phyloP scores from a whole-genome alignment of 2,329 filamentous ascomycete genomes.

The Amauroascus niger region DNA sequence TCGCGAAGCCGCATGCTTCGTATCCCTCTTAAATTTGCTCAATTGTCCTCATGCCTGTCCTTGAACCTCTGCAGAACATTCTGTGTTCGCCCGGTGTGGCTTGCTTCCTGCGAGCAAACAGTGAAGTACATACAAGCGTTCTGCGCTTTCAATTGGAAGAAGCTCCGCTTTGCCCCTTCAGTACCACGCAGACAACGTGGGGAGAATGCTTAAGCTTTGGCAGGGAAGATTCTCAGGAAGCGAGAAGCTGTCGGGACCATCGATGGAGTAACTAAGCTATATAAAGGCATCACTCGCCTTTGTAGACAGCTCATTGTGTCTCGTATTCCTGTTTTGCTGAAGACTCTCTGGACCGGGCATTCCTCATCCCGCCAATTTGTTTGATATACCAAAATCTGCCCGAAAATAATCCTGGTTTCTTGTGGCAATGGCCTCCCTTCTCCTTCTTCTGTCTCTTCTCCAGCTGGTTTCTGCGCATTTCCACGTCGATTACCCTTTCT shows the following conservation, averaged over 20 bases:
- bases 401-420: background rate
- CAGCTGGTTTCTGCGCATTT: slow-evolving; percentile 22
- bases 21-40: slow-evolving; percentile 15
- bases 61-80: slow-evolving; percentile 12
- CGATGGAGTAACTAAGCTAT: background rate
- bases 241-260: background rate
- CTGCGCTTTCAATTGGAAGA: background rate
- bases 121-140: background rate
- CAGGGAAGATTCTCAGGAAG: background rate
- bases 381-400: no score
- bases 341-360: no score
- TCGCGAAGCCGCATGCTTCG: background rate
- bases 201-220: background rate
- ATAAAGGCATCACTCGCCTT: no score
- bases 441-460: slow-evolving; percentile 23
- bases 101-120: background rate
- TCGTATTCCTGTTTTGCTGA: no score
- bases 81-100: background rate
- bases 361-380: no score
- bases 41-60: slow-evolving; percentile 14
- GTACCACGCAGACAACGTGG: background rate
- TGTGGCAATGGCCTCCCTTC: slow-evolving; percentile 22
- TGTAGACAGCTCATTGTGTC: no score
- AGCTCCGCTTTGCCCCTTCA: background rate
- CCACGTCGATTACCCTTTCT: slow-evolving; percentile 24